Conservation (phyloP, 2,329 filamentous ascomycete genomes). For the Teratosphaeria gauchensis region DNA sequence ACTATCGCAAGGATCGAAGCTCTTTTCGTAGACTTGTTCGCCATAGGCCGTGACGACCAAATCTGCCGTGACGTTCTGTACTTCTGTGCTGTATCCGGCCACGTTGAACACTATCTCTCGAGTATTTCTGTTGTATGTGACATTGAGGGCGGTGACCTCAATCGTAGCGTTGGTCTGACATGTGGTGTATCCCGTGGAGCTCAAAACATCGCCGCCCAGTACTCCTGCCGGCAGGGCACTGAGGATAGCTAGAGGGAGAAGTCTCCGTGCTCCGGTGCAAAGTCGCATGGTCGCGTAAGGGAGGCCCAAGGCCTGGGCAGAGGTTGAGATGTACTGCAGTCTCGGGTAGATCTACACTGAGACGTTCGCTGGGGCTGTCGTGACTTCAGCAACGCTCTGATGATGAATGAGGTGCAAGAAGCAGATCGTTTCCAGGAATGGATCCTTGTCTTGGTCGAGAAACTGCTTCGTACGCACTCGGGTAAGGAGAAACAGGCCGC, state of each 20-base stretch:
- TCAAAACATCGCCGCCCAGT: slow-evolving; percentile 60
- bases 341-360: not conserved
- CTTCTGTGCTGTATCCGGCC: slow-evolving; percentile 60
- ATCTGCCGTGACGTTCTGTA: slow-evolving; percentile 70
- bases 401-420: not conserved
- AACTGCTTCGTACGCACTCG: not conserved
- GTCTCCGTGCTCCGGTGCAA: slow-evolving; percentile 9
- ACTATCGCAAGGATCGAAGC: slow-evolving; percentile 73
- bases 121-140: slow-evolving; percentile 67
- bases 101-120: slow-evolving; percentile 73
- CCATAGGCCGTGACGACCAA: slow-evolving; percentile 80
- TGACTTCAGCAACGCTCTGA: not conserved
- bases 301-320: slow-evolving; percentile 1
- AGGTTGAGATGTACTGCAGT: not conserved
- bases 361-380: not conserved
- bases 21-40: slow-evolving; percentile 63
- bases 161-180: slow-evolving; percentile 56
- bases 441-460: not conserved
- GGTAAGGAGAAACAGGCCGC: not conserved
- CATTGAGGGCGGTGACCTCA: slow-evolving; percentile 62
- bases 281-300: slow-evolving; percentile 20
- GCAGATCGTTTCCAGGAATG: not conserved
- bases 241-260: slow-evolving; percentile 22
- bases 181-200: slow-evolving; percentile 69
- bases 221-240: slow-evolving; percentile 37